phyloP scores from a whole-genome alignment of 306 rosid genomes.

The Nissolia schottii region DNA sequence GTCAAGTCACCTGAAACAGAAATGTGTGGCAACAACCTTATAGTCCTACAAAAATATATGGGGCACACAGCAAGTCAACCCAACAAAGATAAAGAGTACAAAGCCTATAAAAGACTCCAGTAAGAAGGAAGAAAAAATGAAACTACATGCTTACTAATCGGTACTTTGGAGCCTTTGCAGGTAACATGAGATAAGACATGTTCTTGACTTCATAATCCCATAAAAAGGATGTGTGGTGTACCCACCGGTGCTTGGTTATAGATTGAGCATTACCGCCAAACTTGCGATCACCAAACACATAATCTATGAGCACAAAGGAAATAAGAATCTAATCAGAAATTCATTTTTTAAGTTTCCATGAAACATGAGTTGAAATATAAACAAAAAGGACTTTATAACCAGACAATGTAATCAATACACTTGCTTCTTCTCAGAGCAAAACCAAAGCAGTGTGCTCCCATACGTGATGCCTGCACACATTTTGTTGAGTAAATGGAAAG shows the following conservation, averaged over 20 bases:
- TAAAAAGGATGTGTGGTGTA: slow-evolving; percentile 95
- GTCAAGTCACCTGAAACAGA: not conserved
- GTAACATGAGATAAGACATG: slow-evolving; percentile 86
- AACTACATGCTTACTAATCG: slow-evolving; percentile 52
- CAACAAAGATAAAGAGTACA: not conserved
- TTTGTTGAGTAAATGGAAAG: not conserved
- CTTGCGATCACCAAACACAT: slow-evolving; percentile 75
- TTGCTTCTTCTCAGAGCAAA: not conserved
- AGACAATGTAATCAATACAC: not conserved
- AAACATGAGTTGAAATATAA: not conserved
- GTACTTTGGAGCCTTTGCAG: slow-evolving; percentile 68
- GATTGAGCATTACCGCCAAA: slow-evolving; percentile 99
- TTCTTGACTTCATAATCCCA: slow-evolving; percentile 78
- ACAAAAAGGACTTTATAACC: not conserved
- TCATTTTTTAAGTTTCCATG: not conserved
- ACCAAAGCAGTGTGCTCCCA: not conserved
- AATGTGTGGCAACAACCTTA: not conserved
- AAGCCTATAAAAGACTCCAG: not conserved
- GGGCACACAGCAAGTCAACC: not conserved
- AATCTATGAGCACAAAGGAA: slow-evolving; percentile 48
- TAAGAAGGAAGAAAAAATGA: not conserved
- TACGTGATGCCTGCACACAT: not conserved
- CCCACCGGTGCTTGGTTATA: slow-evolving; percentile 80
- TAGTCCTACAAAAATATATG: not conserved
- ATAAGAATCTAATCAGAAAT: slow-evolving; percentile 11